Conservation (phyloP, 176 grass and related monocot genomes). For the Ampelocalamus luodianensis region DNA sequence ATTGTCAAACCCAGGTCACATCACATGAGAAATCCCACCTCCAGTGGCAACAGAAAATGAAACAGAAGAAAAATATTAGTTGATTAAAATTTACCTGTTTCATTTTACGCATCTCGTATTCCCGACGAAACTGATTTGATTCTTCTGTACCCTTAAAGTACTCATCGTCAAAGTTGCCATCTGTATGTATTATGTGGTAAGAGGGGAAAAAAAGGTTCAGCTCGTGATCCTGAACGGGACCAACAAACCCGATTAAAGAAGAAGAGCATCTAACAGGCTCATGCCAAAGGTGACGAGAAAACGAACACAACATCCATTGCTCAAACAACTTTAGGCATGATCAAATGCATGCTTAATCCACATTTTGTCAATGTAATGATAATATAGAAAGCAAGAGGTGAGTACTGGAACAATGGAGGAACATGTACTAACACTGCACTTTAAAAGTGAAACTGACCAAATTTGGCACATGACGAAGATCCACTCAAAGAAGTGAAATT, state of each 20-base stretch:
- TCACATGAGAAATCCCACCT: background rate
- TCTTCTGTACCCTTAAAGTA: constrained; percentile 92
- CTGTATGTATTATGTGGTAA: constrained; percentile 47
- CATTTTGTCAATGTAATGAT: background rate
- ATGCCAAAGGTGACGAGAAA: background rate
- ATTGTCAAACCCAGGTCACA: background rate
- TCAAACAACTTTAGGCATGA: constrained; percentile 2
- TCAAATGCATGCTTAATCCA: background rate
- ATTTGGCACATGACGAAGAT: background rate
- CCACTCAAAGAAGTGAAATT: background rate
- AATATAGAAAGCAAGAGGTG: background rate
- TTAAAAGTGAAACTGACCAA: background rate
- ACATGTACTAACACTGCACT: background rate
- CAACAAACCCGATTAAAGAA: background rate
- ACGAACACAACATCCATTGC: background rate
- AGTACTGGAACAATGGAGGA: background rate
- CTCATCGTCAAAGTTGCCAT: constrained; percentile 80
- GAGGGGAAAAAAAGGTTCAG: background rate
- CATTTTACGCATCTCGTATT: constrained; percentile 94
- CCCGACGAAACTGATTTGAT: constrained; percentile 72
- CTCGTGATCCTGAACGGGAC: background rate
- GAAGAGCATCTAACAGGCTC: background rate
- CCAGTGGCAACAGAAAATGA: background rate
- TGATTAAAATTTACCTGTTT: constrained; percentile 59
- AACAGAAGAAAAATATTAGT: background rate